A percentile compares a stretch with the other conserved stretches of the same genome.
Conservation (phyloP, 352 stramenopile genomes). For the Phytophthora constricta region DNA sequence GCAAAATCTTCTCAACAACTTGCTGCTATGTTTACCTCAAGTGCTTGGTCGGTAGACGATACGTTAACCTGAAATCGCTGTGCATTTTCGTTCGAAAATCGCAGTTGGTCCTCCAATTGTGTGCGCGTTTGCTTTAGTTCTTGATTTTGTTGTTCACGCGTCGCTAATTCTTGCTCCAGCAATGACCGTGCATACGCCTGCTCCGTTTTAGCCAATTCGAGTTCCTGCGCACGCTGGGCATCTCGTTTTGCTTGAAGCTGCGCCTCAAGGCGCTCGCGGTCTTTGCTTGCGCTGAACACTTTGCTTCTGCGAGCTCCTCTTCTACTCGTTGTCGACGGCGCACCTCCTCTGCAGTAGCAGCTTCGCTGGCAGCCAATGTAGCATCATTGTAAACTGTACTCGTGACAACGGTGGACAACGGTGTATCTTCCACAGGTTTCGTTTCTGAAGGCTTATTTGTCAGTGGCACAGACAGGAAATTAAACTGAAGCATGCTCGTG, state of each 20-base stretch:
- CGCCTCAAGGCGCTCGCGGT: slow-evolving; percentile 34
- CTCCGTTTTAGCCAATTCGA: slow-evolving; percentile 24
- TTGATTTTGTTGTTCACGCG: slow-evolving; percentile 38
- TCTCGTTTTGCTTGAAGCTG: slow-evolving; percentile 38
- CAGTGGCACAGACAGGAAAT: slow-evolving; percentile 37
- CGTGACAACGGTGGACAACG: not conserved
- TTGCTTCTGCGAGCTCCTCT: slow-evolving; percentile 30
- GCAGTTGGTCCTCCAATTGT: slow-evolving; percentile 42
- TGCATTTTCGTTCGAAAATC: slow-evolving; percentile 39
- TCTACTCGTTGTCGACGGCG: slow-evolving; percentile 22
- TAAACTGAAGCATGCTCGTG: slow-evolving; percentile 49
- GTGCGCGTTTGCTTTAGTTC: slow-evolving; percentile 36
- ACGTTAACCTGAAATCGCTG: slow-evolving; percentile 43
- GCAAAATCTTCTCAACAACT: not conserved
- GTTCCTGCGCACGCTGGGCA: slow-evolving; percentile 30
- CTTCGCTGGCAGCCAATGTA: slow-evolving; percentile 36
- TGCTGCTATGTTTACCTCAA: slow-evolving; percentile 51
- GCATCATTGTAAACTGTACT: slow-evolving; percentile 18
- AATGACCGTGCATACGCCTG: slow-evolving; percentile 36
- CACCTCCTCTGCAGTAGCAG: slow-evolving; percentile 29
- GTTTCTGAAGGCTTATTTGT: not conserved
- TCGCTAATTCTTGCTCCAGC: slow-evolving; percentile 34
- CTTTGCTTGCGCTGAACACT: slow-evolving; percentile 29
- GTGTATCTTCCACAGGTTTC: slow-evolving; percentile 11
- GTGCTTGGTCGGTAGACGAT: slow-evolving; percentile 47